These are phyloP conservation scores for Myotisia sp. DNA, from an alignment of 2,329 filamentous ascomycete genomes.

Conservation along the genomic window DNA sequence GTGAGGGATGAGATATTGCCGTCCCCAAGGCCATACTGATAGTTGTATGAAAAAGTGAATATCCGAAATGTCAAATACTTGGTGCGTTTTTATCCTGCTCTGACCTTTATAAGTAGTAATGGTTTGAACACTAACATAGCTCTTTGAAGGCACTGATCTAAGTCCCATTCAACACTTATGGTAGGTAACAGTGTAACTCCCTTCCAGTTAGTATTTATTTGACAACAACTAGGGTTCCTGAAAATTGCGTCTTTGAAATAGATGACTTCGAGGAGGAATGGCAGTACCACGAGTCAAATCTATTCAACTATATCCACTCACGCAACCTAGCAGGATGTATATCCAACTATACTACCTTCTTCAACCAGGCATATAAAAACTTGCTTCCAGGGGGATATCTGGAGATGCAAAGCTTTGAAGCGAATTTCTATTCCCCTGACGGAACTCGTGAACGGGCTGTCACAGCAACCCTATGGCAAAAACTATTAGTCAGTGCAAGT, in stretches of 20 bases:
- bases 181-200: conserved; percentile 2
- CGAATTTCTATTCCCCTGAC: conserved; percentile 19
- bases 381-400: conserved; percentile 25
- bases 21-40: not conserved
- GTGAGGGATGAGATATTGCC: not conserved
- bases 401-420: conserved; percentile 24
- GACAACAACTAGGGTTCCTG: conserved; percentile 15
- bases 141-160: conserved; percentile 8
- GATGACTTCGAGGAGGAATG: conserved; percentile 19
- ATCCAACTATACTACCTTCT: conserved; percentile 19
- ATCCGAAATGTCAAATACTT: conserved; percentile 8
- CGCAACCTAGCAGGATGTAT: conserved; percentile 10
- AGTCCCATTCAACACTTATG: conserved; percentile 11
- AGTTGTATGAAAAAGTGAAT: conserved; percentile 7
- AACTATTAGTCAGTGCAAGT: conserved; percentile 20
- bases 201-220: not conserved
- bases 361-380: conserved; percentile 21
- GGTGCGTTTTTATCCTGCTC: conserved; percentile 4
- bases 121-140: not conserved
- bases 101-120: not conserved
- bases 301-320: conserved; percentile 10
- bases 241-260: conserved; percentile 18
- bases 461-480: conserved; percentile 18
- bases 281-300: conserved; percentile 11
- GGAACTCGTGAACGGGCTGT: conserved; percentile 17